Evolutionary conservation across 192 early-diverging fungal genomes (phyloP), one percentile per base, ranked within the genome.

Genomic region (Coemansia sp.): DNA sequence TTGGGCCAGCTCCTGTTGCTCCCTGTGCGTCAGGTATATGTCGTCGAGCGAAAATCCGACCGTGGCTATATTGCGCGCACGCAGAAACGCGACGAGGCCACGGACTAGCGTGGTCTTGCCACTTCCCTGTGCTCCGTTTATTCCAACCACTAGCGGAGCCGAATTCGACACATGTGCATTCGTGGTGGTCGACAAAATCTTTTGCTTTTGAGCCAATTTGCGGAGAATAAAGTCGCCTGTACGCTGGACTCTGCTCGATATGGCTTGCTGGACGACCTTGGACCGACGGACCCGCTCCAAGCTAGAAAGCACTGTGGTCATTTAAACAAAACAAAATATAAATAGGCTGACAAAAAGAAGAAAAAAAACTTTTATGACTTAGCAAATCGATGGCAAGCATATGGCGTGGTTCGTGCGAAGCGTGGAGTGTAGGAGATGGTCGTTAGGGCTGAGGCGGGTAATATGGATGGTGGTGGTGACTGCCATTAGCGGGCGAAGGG

Each of bases 31-130:
- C 20, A 94, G 75, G 67, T 96, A 96, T 10, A 98, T 75, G 71
- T 98, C 96, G 74, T 98, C 96, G 49, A 89, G 77, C 5, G 93
- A 94, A 45, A 92, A 90, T 3, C 79, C 79, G 2, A 91, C 77
- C 0, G 89, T 85, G 4, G 72, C 64, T 14, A 91, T 38, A 15
- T 87, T 71, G 38, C 86, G 83, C 0, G 68, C 64, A 11, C 53
- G 43, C 41, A 87, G 66, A 39, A 76, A 69, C 19, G 67, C 61
- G 6, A 70, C 86, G 6, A 89, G 70, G 0, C 70, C 77, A 39
- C 70, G 68, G 32, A 86, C 85, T 39, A 87, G 56, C 1, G 88
- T 90, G 24, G 86, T 90, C 65, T 88, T 90, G 64, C 87, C 94
- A 54, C 87, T 85, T 12, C 94, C 94, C 81, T 96, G 94, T 11